Evolutionary conservation across 139 green algal species (phyloP).

Genomic region (Chlamydomonas eustigma): DNA sequence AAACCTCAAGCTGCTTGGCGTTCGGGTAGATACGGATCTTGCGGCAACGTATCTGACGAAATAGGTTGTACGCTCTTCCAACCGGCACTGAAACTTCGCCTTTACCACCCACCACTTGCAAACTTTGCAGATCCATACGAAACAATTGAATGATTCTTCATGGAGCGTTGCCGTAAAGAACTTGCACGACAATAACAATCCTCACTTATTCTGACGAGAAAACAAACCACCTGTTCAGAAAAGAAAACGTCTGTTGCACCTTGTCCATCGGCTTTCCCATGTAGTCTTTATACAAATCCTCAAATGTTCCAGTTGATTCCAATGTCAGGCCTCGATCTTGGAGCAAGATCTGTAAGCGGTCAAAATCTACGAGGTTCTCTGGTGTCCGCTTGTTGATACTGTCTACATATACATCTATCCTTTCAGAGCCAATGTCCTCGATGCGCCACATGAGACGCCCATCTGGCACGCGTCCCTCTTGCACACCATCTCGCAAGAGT

Average conservation of each 20-base stretch:
- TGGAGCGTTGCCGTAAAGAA: too few species aligned
- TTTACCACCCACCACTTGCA: too few species aligned
- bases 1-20: too few species aligned
- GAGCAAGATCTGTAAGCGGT: not conserved
- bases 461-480: not conserved
- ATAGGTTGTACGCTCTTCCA: too few species aligned
- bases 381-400: not conserved
- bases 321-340: not conserved
- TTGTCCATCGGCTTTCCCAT: not conserved
- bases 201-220: too few species aligned
- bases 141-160: too few species aligned
- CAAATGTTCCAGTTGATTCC: not conserved
- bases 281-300: not conserved
- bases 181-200: too few species aligned
- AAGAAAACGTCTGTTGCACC: slow-evolving; percentile 1
- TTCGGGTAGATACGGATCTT: too few species aligned
- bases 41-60: too few species aligned
- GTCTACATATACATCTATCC: slow-evolving; percentile 1
- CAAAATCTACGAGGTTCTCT: slow-evolving; percentile 7
- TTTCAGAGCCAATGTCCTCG: not conserved
- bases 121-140: too few species aligned
- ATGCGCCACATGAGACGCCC: not conserved
- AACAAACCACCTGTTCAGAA: slow-evolving; percentile 10
- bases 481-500: not conserved
- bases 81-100: too few species aligned